phyloP scores from a whole-genome alignment of 345 rosid genomes.

The Rhodamnia rubescens region DNA sequence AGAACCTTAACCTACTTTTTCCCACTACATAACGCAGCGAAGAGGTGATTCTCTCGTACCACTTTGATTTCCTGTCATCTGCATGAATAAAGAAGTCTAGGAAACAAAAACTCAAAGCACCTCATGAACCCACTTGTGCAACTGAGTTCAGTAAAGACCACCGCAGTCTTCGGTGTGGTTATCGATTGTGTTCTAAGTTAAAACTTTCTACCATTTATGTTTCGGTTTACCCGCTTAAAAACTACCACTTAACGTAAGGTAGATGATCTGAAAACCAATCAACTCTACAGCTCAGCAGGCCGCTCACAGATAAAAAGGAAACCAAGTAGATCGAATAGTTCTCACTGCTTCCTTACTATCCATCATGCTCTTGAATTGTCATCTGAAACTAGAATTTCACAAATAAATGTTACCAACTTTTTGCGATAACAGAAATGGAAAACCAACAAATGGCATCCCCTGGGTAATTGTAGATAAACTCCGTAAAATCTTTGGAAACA shows the following conservation, averaged over 20 bases:
- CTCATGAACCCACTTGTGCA: not conserved
- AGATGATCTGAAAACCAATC: not conserved
- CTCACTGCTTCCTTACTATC: not conserved
- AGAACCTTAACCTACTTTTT: too few relatives aligned
- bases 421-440: not conserved
- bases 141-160: not conserved
- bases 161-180: too few relatives aligned
- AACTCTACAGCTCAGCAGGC: not conserved
- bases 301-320: not conserved
- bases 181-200: not conserved
- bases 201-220: not conserved
- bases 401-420: not conserved
- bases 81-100: not conserved
- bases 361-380: not conserved
- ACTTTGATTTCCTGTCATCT: too few relatives aligned
- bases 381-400: not conserved
- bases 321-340: not conserved
- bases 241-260: not conserved
- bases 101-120: not conserved
- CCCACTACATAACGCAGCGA: too few relatives aligned
- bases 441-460: not conserved
- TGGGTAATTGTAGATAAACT: not conserved
- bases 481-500: not conserved
- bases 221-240: not conserved
- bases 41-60: too few relatives aligned